Evolutionary conservation across 441 rosid genomes (phyloP), one percentile per base, ranked within the genome.

Genomic region (Arabidopsis lyrata): DNA sequence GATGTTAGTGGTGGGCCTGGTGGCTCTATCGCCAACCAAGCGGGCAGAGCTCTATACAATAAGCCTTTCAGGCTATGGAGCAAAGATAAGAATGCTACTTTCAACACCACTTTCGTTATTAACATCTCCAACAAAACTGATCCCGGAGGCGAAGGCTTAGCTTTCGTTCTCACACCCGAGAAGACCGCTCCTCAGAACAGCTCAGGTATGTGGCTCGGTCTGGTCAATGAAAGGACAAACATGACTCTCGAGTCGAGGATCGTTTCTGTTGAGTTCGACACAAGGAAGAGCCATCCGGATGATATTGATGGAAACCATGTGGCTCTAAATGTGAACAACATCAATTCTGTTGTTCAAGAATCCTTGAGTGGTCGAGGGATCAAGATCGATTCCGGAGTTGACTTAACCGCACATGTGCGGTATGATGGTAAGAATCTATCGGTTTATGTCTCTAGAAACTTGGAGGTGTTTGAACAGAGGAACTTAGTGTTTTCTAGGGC

Each of bases 211-310:
- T 92, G 97, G 95, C 88, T 90, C 1, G 86, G 96, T 45, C 58
- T 89, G 1, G 87, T 90, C 56, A 87, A 87, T 57, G 68, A 72
- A 7, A 50, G 0, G 12, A 67, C 81, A n/a, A 80, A 90, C 8
- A 71, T 78, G 5, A 47, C 79, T 20, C 1, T 29, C 6, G 58
- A 24, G 44, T 78, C 90, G 10, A 18, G 16, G 13, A 81, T 83
- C 1, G 88, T 90, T 20, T 90, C 93, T 1, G 67, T 90, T 5
- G 97, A 90, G 76, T 90, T 92, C 38, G 92, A 92, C 80, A 88
- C 92, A n/a, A 71, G 80, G 73, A 80, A 76, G 85, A 90, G 90
- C 77, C 77, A 66, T 49, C 68, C 75, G 0, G 73, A 66, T 16
- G 93, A 92, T 77, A n/a, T 82, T 22, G 90, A 88, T 15, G 81